Evolutionary conservation across 2,329 filamentous ascomycete genomes (phyloP), one percentile per base, ranked within the genome.

Genomic region (Penicillium vulpinum): DNA sequence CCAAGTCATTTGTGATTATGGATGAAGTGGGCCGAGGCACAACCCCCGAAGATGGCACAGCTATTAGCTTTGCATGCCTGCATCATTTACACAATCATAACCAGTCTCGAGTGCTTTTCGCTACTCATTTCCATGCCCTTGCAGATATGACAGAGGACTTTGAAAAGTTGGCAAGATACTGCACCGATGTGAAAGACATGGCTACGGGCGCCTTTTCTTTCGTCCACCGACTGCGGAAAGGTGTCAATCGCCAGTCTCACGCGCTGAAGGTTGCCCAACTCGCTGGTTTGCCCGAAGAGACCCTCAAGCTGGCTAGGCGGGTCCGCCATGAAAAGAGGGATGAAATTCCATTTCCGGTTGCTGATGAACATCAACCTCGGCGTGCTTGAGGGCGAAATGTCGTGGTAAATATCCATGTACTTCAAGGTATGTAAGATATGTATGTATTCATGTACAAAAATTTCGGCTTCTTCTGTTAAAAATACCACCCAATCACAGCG

Each of bases 11-110:
- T 67, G 93, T 94, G 59, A 93, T 99, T 73, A 97, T 99, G 93
- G 94, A 99, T 73, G 94, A 99, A 78, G 90, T 99, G 36, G 94
- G 94, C 0, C 84, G 94, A 46, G 94, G 94, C 9, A 99, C 95
- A 0, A 96, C 94, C 21, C 92, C 93, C 0, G 89, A 93, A 68
- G 94, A 97, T 72, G 94, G 94, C 2, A 84, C 88, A 2, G 94
- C 94, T 0, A 89, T 99, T 1, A 91, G 91, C 0, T 97, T 89
- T 73, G 94, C 93, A 1, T 92, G 88, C 68, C 78, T 99, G 48
- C 85, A 93, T 69, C 91, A 97, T 73, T 79, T 99, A 16, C 88
- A 91, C 65, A 81, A 86, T 47, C 79, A 89, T 22, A 97, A 94
- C 71, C 81, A 82, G 70, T 91, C 89, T 70, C 85, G 94, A 15